Percentiles rank a stretch among this genome's conserved stretches.
Evolutionary conservation across 192 early-diverging fungal genomes (phyloP).

Genomic region (Cetraspora pellucida): DNA sequence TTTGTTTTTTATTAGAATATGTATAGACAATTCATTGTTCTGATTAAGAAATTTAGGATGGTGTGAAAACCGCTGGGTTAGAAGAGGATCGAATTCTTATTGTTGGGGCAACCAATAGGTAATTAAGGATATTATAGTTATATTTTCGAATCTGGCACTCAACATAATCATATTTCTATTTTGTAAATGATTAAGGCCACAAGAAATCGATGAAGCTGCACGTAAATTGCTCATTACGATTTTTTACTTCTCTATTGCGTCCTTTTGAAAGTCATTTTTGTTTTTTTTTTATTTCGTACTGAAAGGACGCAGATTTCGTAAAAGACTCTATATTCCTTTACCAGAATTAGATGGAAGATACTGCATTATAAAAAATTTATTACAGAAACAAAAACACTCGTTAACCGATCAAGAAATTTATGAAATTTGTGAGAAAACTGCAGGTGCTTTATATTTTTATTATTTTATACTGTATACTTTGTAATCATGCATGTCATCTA

Average conservation of each 20-base stretch:
- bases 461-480: neutral
- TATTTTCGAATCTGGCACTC: too few relatives aligned
- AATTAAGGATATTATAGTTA: neutral
- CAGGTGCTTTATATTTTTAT: constrained; percentile 22
- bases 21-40: neutral
- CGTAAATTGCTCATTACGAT: constrained; percentile 35
- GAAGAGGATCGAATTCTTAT: constrained; percentile 82
- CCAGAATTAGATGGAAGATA: constrained; percentile 73
- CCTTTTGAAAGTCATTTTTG: neutral
- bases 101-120: constrained; percentile 61
- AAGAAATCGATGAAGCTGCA: constrained; percentile 93
- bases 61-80: constrained; percentile 64
- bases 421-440: constrained; percentile 63
- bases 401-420: constrained; percentile 63
- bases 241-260: neutral
- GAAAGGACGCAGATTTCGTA: constrained; percentile 63
- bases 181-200: constrained; percentile 65
- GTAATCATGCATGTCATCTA: neutral
- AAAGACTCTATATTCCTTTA: constrained; percentile 82
- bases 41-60: constrained; percentile 54
- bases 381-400: constrained; percentile 58
- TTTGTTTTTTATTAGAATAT: neutral
- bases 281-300: neutral
- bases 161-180: neutral
- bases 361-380: constrained; percentile 63